Conservation (phyloP, 1,284 basidiomycete species). For the Inonotus obliquus region DNA sequence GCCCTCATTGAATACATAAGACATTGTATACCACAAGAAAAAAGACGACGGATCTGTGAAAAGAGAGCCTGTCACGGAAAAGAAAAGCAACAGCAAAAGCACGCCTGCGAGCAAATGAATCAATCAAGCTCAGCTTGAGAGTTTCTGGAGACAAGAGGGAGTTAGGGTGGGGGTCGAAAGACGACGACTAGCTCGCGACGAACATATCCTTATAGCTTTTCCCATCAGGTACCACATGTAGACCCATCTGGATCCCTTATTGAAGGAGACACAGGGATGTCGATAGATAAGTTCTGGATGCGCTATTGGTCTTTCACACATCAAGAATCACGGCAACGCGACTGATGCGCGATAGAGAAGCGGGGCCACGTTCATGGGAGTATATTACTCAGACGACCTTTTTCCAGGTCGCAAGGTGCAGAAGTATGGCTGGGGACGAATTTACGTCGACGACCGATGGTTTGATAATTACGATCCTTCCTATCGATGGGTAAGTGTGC, state of each 20-base stretch:
- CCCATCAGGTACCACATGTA: not conserved
- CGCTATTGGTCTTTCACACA: not conserved
- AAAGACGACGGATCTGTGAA: not conserved
- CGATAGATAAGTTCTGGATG: not conserved
- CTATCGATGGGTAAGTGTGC: no score
- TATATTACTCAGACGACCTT: no score
- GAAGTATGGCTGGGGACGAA: no score
- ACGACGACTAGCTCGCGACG: not conserved
- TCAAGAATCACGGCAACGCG: not conserved
- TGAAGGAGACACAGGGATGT: not conserved
- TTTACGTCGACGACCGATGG: not conserved
- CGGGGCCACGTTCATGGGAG: not conserved
- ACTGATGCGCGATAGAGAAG: not conserved
- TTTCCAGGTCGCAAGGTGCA: no score
- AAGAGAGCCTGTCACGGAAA: not conserved
- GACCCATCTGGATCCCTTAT: not conserved
- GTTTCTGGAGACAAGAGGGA: not conserved
- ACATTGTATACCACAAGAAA: not conserved
- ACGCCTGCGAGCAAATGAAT: not conserved
- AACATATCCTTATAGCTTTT: not conserved
- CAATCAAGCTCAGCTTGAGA: slow-evolving; percentile 5
- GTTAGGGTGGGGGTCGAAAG: not conserved
- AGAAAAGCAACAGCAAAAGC: not conserved
- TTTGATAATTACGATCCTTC: no score
- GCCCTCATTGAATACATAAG: not conserved